Base-by-base conservation (phyloP, 1,284 basidiomycete genomes). In the Malassezia brasiliensis region DNA sequence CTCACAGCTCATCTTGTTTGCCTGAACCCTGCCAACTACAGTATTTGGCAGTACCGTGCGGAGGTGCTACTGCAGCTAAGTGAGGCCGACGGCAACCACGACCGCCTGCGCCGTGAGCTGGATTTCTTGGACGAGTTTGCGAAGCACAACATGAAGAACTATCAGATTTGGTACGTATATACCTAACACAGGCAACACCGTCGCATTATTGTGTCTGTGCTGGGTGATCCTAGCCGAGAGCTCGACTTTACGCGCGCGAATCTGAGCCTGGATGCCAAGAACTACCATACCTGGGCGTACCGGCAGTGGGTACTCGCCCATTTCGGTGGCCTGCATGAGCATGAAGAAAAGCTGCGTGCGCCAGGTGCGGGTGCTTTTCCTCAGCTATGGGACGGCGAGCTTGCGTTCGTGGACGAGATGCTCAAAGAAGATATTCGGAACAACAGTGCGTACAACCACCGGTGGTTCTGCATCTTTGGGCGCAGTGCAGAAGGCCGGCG, bases 371-470 rank as follows among this genome's bases (percentile, higher is more conserved):
- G 41, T 1, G 10, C 44, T 19, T 63, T 57, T 25, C 62, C 68
- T 0, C 76, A 77, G 37, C 72, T 91, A 38, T 96, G 91, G 90
- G 76, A 71, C 0, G 81, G 79, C 12, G 93, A 96, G 76, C 77
- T 86, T 17, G 79, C 79, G 25, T 94, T 87, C 75, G 81, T 87
- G 49, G 85, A 90, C 61, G 72, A 76, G 52, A 81, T 96, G 78
- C 75, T 96, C 25, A 78, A 79, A 6, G 76, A 80, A 20, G 93
- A 99, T 75, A 79, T 93, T 36, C 78, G 91, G 66, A 99, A 98
- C 75, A 99, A 99, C 72, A 91, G 88, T 39, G 94, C 88, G 14
- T 99, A 93, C 93, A 89, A 93, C 72, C 94, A 96, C 79, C 83
- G 93, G 22, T 96, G 90, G 80, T 96, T 93, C 74, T 81, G 90